Conservation (phyloP, 345 rosid species). For the Gossypium rotundifolium region DNA sequence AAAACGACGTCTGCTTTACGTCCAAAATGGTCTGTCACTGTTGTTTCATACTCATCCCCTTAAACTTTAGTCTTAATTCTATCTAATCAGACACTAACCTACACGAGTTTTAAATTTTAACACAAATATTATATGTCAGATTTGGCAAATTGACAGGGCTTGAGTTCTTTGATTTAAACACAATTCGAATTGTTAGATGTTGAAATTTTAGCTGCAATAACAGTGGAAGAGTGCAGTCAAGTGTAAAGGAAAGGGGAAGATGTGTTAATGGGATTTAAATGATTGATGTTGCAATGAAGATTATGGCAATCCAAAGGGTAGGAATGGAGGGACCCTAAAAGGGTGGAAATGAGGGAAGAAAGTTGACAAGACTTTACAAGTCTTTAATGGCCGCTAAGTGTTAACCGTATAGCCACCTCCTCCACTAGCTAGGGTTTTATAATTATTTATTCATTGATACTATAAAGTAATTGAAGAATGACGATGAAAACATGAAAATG, state of each 20-base stretch:
- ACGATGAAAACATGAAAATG: not conserved
- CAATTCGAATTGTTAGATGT: not conserved
- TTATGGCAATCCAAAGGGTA: not conserved
- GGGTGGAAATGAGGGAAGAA: not conserved
- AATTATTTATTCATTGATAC: not conserved
- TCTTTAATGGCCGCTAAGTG: not conserved
- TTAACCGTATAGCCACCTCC: not conserved
- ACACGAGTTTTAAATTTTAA: not conserved
- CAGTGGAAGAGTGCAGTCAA: no score
- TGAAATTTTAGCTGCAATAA: no score
- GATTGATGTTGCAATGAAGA: not conserved
- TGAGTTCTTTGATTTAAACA: not conserved
- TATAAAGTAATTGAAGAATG: not conserved
- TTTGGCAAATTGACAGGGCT: not conserved
- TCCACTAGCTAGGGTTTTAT: not conserved
- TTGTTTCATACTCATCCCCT: not conserved
- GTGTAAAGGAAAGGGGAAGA: not conserved
- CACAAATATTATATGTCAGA: not conserved
- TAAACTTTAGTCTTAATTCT: not conserved
- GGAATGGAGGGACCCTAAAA: not conserved
- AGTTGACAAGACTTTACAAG: not conserved
- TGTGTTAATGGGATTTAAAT: not conserved
- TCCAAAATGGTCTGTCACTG: not conserved
- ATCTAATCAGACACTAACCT: not conserved
- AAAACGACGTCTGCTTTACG: not conserved